Base-by-base conservation (phyloP, 2,329 filamentous ascomycete species). In the Sporothrix humicola region DNA sequence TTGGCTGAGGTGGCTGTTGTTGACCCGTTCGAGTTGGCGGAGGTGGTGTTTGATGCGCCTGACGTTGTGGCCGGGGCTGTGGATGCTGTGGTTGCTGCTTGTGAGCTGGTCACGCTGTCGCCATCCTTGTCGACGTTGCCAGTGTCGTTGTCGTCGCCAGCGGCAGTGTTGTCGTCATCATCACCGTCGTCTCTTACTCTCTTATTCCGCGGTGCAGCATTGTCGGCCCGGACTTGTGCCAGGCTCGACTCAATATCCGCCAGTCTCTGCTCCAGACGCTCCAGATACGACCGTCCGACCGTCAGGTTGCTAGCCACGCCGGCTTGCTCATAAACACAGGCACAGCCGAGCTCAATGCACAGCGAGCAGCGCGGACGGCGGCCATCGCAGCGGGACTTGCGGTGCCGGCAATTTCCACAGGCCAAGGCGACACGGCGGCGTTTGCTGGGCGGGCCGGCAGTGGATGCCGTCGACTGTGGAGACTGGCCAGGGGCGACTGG, bases 351-450 rank as follows among this genome's bases (percentile, higher is more conserved):
- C 9, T 72, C 68, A 7, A 17, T 69, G 37, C 75, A 76, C 2
- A 54, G 37, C 2, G 71, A 72, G 37, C 75, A 75, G 15, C 37
- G 58, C 10, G 75, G 74, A 17, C 75, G 68, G 10, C 26, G 13
- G 17, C 74, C 75, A 23, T 74, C 71, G 44, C 75, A 76, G 59
- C 73, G 48, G 0, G 73, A 74, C 69, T 75, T 75, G 2, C 74
- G 74, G 37, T 63, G 52, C 31, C 73, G 58, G 48, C 74, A 75
- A 15, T 46, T 56, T 31, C 66, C 54, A 13, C 74, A 75, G 8
- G 74, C 74, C 7, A 74, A 46, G 1, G 71, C 71, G 0, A 73
- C 63, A 15, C 74, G 56, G 8, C 73, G 73, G 8, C 74, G 46
- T 59, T 75, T 74, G 23, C 9, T 66, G 2, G 72, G 68, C 13